Conservation (phyloP, 495 filamentous ascomycete species). For the Aspergillus wentii region DNA sequence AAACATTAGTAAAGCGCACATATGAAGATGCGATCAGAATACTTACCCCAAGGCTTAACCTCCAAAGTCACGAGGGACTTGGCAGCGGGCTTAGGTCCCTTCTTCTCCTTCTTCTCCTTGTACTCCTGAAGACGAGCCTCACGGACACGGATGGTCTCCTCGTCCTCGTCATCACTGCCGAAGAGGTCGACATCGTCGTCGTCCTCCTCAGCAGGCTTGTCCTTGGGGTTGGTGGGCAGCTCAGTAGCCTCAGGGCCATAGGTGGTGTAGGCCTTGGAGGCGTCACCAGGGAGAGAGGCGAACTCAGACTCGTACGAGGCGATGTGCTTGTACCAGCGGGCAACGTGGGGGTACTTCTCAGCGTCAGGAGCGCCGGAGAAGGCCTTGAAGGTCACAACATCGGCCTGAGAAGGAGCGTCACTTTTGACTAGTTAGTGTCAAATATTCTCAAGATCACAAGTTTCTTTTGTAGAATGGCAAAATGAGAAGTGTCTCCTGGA, state of each 20-base stretch:
- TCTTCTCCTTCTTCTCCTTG: slow-evolving; percentile 95
- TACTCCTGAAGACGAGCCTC: slow-evolving; percentile 89
- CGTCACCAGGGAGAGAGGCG: slow-evolving; percentile 83
- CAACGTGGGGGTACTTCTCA: slow-evolving; percentile 86
- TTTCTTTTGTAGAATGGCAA: slow-evolving; percentile 14
- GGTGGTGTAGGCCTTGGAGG: slow-evolving; percentile 76
- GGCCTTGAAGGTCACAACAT: slow-evolving; percentile 91
- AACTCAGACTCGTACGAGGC: slow-evolving; percentile 87
- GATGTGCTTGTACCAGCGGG: slow-evolving; percentile 99
- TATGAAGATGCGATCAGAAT: slow-evolving; percentile 10
- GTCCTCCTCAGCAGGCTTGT: slow-evolving; percentile 68
- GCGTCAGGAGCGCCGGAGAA: slow-evolving; percentile 68
- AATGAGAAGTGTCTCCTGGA: slow-evolving; percentile 9
- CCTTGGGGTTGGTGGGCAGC: slow-evolving; percentile 76
- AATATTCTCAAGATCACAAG: no score
- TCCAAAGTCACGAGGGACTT: slow-evolving; percentile 95
- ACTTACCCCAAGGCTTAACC: slow-evolving; percentile 98
- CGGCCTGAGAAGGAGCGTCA: slow-evolving; percentile 84
- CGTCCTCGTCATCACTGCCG: slow-evolving; percentile 86
- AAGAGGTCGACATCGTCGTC: slow-evolving; percentile 87
- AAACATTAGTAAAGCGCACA: slow-evolving; percentile 20
- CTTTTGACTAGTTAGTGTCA: slow-evolving; percentile 50
- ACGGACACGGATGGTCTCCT: slow-evolving; percentile 72
- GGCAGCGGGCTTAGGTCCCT: slow-evolving; percentile 81
- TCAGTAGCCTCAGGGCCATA: slow-evolving; percentile 84